Evolutionary conservation across 176 grass and related monocot species (phyloP), one percentile per base, ranked within the genome.

Genomic region (Juncus effusus): DNA sequence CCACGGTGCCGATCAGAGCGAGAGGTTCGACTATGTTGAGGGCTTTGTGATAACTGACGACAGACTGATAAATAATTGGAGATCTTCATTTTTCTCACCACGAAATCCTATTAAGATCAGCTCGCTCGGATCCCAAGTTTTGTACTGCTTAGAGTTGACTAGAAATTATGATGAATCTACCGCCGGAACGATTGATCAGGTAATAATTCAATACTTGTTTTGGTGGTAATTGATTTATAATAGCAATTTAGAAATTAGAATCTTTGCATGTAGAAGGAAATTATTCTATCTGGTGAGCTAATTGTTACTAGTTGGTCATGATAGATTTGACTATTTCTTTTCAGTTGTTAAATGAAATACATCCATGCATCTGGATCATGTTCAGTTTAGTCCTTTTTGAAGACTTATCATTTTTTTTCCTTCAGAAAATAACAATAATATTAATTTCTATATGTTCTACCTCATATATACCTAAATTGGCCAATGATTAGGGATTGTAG

Each of bases 1-100:
- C 0, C 67, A 77, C 38, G 67, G 64, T 11, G 65, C 74, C 28
- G 65, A 75, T 11, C 79, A 74, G 64, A 62, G 73, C 28, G 65
- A 75, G 11, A 81, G 78, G 64, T 99, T 99, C 61, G 85, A 99
- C 75, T 99, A 99, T 67, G 80, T 99, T 1, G 94, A 99, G 61
- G 94, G 94, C 37, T 89, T 99, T 64, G 94, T 99, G 38, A 85
- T 93, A 39, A 83, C 85, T 38, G 88, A 90, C 72, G 94, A 99
- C 60, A 89, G 88, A 36, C 80, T 93, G 44, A 92, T 99, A 81
- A 99, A 99, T 82, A 99, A 93, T 78, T 93, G 94, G 94, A 79
- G 94, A 51, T 99, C 94, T 7, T 99, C 94, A 64, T 99, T 99
- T 80, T 99, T 99, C 94, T 99, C 94, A 38, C 85, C 85, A 3